A percentile compares a stretch with the other conserved stretches of the same genome.
phyloP scores from a whole-genome alignment of 169 alveolate genomes.

The Plasmodium gallinaceum region DNA sequence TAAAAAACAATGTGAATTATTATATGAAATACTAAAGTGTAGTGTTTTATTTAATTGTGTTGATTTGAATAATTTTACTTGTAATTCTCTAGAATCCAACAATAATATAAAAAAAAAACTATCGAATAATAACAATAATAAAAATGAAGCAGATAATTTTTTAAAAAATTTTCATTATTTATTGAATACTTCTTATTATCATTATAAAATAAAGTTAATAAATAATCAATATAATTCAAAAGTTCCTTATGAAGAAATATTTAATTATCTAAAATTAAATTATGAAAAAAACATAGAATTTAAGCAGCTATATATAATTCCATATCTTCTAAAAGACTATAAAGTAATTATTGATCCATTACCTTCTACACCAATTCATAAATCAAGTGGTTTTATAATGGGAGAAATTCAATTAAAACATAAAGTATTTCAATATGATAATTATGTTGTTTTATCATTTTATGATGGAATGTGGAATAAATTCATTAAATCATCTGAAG shows the following conservation, averaged over 20 bases:
- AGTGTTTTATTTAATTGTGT: slow-evolving; percentile 44
- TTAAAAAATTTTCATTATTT: slow-evolving; percentile 55
- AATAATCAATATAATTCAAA: slow-evolving; percentile 56
- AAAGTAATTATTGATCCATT: slow-evolving; percentile 71
- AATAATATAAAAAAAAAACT: background rate
- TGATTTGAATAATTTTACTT: slow-evolving; percentile 60
- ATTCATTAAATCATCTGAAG: slow-evolving; percentile 10
- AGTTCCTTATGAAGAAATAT: slow-evolving; percentile 74
- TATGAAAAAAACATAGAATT: slow-evolving; percentile 72
- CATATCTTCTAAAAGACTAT: slow-evolving; percentile 56
- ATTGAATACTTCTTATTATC: slow-evolving; percentile 59
- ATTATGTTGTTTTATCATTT: slow-evolving; percentile 56
- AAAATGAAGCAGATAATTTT: slow-evolving; percentile 31
- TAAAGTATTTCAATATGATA: slow-evolving; percentile 70
- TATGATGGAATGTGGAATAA: slow-evolving; percentile 76
- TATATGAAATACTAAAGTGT: slow-evolving; percentile 74
- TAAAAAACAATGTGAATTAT: slow-evolving; percentile 60
- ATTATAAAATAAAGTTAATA: slow-evolving; percentile 62
- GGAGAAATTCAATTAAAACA: slow-evolving; percentile 76
- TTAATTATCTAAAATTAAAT: slow-evolving; percentile 62
- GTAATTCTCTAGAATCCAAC: background rate
- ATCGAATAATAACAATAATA: background rate
- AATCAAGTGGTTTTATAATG: slow-evolving; percentile 70
- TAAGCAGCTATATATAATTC: slow-evolving; percentile 60
- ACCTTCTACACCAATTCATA: slow-evolving; percentile 72